Evolutionary conservation across 2,329 filamentous ascomycete species (phyloP), one percentile per base, ranked within the genome.

Genomic region (Ascochyta pisi): DNA sequence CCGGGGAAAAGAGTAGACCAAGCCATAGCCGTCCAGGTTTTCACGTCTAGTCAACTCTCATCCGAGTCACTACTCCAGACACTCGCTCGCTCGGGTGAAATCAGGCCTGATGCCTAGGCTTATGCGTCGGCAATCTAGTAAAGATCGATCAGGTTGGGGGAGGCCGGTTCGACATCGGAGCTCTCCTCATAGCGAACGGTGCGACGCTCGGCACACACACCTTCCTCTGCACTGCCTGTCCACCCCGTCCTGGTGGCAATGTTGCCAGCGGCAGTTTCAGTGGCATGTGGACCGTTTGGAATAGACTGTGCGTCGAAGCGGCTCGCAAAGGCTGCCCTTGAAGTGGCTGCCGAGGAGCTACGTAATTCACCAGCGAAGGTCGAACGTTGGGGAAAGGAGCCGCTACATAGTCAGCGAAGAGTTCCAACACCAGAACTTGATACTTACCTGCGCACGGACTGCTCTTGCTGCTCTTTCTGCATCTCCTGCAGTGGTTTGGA

Each of bases 111-210:
- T 10, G 8, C n/a, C 33, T 35, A 19, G 3, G 19, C 19, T 19
- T 3, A 19, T 19, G 19, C 19, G 15, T 22, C 4, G n/a, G 3
- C 1, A n/a, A n/a, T 5, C 43, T 53, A 49, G 37, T 42, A 54
- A 13, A 65, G 54, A 46, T 65, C 63, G 22, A 65, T 65, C 43
- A 65, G 43, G 35, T 64, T 48, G 6, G 41, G 41, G 27, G 41
- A 37, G n/a, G 42, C 15, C 1, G 42, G n/a, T 15, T 54, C 39
- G 23, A 19, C 34, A 16, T 49, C 40, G 31, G 47, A 51, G 26
- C 27, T 27, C 16, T 57, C 34, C 15, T 53, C 57, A 6, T 54
- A 56, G 37, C 48, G 47, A 9, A 46, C 12, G 10, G 44, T 29
- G 0, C 27, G 31, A 3, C 39, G 51, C 13, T 43, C 51, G 3